Conservation (phyloP, 495 filamentous ascomycete species). For the Penicillium dipodomyicola region DNA sequence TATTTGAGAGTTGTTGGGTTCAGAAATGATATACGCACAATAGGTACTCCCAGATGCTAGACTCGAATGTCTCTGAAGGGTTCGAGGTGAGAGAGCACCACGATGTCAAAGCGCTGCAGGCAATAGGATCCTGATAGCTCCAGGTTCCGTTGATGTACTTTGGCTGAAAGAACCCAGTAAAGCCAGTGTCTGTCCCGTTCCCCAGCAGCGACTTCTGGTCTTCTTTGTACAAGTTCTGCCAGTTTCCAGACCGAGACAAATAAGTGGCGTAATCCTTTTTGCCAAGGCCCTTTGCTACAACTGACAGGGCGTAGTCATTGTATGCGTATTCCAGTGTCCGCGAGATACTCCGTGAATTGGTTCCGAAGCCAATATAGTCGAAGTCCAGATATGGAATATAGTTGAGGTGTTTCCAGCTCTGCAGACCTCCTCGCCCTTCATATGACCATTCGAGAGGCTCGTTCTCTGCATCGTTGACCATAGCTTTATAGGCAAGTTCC, state of each 20-base stretch:
- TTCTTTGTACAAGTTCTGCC: conserved; percentile 65
- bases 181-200: conserved; percentile 59
- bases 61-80: conserved; percentile 70
- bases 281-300: conserved; percentile 56
- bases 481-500: conserved; percentile 65
- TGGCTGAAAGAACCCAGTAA: conserved; percentile 67
- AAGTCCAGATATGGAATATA: conserved; percentile 72
- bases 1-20: background rate
- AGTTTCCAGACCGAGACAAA: conserved; percentile 57
- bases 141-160: conserved; percentile 63
- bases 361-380: conserved; percentile 66
- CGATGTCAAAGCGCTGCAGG: conserved; percentile 55
- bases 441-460: conserved; percentile 71
- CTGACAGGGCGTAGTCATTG: conserved; percentile 68
- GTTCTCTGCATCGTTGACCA: conserved; percentile 74
- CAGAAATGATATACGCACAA: conserved; percentile 28
- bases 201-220: conserved; percentile 55
- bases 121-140: conserved; percentile 67
- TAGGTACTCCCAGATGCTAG: conserved; percentile 67
- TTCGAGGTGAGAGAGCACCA: conserved; percentile 62
- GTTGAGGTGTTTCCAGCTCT: conserved; percentile 63
- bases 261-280: conserved; percentile 59
- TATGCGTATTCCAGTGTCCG: conserved; percentile 75
- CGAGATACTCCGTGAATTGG: conserved; percentile 68
- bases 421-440: conserved; percentile 66